Conservation (phyloP, 352 stramenopile genomes). For the Globisporangium cystogenes region DNA sequence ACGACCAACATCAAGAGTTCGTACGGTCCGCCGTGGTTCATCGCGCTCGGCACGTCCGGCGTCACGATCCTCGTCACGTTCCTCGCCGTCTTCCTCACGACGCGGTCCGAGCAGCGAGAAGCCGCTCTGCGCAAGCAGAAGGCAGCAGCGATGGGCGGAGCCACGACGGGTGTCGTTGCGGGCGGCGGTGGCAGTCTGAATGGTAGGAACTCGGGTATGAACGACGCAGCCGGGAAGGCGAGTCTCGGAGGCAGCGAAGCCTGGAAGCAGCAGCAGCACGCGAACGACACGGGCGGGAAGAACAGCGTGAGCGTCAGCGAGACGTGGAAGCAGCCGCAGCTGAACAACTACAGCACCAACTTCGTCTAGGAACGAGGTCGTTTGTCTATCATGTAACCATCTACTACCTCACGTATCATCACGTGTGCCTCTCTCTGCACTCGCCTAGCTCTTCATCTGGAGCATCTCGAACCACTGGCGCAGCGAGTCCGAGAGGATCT, state of each 20-base stretch:
- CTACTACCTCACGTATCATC: too few relatives aligned
- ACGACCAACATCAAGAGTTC: constrained; percentile 1
- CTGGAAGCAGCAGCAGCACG: neutral
- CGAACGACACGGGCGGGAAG: neutral
- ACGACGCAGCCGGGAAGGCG: neutral
- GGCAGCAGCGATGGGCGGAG: neutral
- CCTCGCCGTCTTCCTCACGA: neutral
- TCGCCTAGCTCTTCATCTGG: constrained; percentile 48
- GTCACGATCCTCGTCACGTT: constrained; percentile 4
- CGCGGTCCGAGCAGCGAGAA: neutral
- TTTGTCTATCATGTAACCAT: neutral
- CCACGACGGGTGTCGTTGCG: neutral
- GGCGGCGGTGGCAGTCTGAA: neutral
- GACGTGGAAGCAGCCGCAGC: neutral
- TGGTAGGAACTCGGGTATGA: neutral
- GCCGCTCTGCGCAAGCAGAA: neutral
- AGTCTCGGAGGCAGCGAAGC: neutral
- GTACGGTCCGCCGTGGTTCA: constrained; percentile 4
- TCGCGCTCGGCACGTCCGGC: constrained; percentile 1
- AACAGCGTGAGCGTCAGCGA: neutral
- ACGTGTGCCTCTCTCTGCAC: neutral
- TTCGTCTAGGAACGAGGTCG: neutral
- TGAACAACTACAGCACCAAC: constrained; percentile 1
- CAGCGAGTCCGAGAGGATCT: constrained; percentile 98
- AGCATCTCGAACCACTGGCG: constrained; percentile 99